Evolutionary conservation across 2,329 filamentous ascomycete genomes (phyloP), one percentile per base, ranked within the genome.

Genomic region (Phaeosphaeriaceae sp.): DNA sequence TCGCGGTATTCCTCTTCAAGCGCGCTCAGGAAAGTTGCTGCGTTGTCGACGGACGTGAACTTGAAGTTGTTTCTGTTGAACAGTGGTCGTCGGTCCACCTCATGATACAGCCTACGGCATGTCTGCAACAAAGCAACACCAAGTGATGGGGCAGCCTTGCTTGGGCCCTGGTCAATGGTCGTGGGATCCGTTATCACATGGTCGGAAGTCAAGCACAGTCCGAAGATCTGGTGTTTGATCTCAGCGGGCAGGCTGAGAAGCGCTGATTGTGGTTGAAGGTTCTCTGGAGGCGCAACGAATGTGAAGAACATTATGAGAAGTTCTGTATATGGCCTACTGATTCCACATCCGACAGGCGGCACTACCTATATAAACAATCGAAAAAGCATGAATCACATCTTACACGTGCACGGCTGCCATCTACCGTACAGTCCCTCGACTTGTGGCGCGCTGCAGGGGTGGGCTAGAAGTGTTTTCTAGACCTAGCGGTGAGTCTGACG

Each of bases 1-100:
- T 61, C 56, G 40, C 65, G 61, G 52, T 69, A 58, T 11, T 60
- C 50, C 6, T 63, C 46, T 7, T 68, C 67, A 7, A 78, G 55
- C 2, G 63, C 60, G 0, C 48, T 42, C 32, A 79, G 63, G 65
- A 79, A 80, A 10, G 55, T 46, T 3, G 67, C 67, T 52, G 73
- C 67, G 46, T 64, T 60, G 26, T 73, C 67, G 17, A 74, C 66
- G 32, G 60, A 68, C 7, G 74, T 78, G 64, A 80, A 80, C 43
- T 69, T 65, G 61, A 80, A 79, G 11, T 60, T 69, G 59, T 79
- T 80, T 2, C 68, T 65, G 6, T 69, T 53, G 59, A 74, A 77
- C 0, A 79, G 59, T 11, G 68, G 60, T 19, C 68, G 67, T 47
- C 70, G 55, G 52, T 77, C 70, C 22, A 62, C 63, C 56, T 79